These are phyloP conservation scores for Magnusiomyces fungicola DNA, from an alignment of 1,139 yeast genomes.

Conservation along the genomic window DNA sequence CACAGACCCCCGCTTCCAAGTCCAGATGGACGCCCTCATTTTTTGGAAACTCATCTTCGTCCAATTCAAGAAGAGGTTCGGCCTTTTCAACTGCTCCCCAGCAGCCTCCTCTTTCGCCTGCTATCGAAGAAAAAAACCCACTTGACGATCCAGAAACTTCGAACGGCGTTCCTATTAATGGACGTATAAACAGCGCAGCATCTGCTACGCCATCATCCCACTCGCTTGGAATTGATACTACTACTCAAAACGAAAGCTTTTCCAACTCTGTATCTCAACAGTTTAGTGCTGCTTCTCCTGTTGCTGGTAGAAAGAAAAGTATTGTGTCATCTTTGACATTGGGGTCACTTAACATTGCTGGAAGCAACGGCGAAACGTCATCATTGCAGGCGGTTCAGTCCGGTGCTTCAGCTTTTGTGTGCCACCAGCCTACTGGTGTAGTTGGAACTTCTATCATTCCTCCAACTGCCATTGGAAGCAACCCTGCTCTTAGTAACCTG, in stretches of 20 bases:
- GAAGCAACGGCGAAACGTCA: not conserved
- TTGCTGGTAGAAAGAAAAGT: not conserved
- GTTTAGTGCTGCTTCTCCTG: not conserved
- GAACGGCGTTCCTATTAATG: too few relatives aligned
- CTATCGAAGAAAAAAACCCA: not conserved
- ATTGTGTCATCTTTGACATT: not conserved
- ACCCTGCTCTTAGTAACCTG: not conserved
- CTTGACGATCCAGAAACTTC: not conserved
- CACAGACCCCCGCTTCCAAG: not conserved
- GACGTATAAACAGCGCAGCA: too few relatives aligned
- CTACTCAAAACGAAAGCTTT: too few relatives aligned
- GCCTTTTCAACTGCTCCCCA: not conserved
- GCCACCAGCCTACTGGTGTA: constrained; percentile 2
- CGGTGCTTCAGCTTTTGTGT: not conserved
- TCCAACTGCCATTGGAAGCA: constrained; percentile 5
- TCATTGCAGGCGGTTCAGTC: too few relatives aligned
- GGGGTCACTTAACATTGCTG: not conserved
- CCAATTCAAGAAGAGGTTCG: not conserved
- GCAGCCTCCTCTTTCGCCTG: not conserved
- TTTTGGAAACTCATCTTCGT: constrained; percentile 1
- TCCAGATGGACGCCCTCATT: constrained; percentile 2
- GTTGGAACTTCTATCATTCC: constrained; percentile 4
- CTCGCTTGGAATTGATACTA: not conserved
- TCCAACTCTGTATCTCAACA: not conserved
- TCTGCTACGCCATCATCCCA: not conserved